Evolutionary conservation across 257 asterid genomes (phyloP).

Genomic region (Ehretia macrophylla): DNA sequence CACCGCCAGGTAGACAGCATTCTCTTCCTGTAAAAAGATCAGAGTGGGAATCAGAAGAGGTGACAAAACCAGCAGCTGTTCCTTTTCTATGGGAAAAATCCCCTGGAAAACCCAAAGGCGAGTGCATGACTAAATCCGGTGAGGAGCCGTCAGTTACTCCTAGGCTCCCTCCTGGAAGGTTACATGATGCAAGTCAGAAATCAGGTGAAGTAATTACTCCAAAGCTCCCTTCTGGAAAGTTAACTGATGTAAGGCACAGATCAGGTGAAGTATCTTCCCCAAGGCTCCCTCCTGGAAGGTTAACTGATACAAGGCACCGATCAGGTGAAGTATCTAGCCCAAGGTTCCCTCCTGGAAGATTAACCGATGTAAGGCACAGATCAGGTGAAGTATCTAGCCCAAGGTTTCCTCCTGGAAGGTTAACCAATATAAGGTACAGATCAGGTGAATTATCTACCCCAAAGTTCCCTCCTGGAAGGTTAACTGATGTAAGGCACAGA

Average conservation of each 20-base stretch:
- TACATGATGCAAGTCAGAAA: conserved; percentile 21
- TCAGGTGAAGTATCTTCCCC: conserved; percentile 27
- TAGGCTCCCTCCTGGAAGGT: conserved; percentile 64
- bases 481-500: neutral
- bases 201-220: neutral
- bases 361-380: neutral
- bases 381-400: neutral
- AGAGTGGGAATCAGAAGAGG: conserved; percentile 42
- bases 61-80: conserved; percentile 72
- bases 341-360: neutral
- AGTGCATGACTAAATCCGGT: conserved; percentile 30
- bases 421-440: neutral
- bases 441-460: neutral
- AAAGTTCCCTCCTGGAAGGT: neutral
- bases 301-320: neutral
- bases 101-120: conserved; percentile 73
- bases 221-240: conserved; percentile 34
- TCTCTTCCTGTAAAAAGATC: conserved; percentile 35
- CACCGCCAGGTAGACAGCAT: conserved; percentile 36
- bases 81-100: conserved; percentile 84
- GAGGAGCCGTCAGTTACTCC: conserved; percentile 53
- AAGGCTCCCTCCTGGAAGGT: conserved; percentile 1
- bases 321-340: neutral
- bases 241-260: conserved; percentile 29
- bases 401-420: neutral